These are phyloP conservation scores for Hypoxylon intermedium DNA, from an alignment of 495 filamentous ascomycete genomes.

Conservation along the genomic window DNA sequence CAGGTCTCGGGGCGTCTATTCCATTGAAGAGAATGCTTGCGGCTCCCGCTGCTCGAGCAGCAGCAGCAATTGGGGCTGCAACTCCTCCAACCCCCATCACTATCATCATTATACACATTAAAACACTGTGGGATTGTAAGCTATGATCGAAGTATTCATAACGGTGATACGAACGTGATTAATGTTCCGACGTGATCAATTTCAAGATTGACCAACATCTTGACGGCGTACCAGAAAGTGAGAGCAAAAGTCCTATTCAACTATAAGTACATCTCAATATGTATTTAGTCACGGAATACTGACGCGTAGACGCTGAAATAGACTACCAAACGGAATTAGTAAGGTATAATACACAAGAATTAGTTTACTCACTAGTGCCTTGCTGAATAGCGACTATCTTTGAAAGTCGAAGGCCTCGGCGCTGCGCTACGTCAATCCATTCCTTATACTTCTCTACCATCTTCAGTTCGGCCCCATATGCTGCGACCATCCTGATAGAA, in stretches of 20 bases:
- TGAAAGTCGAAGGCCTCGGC: slow-evolving; percentile 58
- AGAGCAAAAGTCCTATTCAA: slow-evolving; percentile 52
- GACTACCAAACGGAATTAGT: slow-evolving; percentile 35
- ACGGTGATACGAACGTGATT: slow-evolving; percentile 54
- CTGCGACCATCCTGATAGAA: slow-evolving; percentile 66
- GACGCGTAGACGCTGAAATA: slow-evolving; percentile 54
- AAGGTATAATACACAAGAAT: neutral
- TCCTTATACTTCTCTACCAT: slow-evolving; percentile 59
- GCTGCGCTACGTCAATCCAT: slow-evolving; percentile 65
- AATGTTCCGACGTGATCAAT: slow-evolving; percentile 54
- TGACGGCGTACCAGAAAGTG: slow-evolving; percentile 55
- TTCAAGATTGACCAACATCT: slow-evolving; percentile 36
- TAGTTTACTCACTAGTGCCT: slow-evolving; percentile 45
- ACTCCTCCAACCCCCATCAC: slow-evolving; percentile 58
- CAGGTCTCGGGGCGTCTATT: slow-evolving; percentile 60
- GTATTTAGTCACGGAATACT: slow-evolving; percentile 22
- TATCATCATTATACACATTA: slow-evolving; percentile 65
- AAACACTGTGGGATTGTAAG: slow-evolving; percentile 52
- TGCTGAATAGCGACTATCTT: slow-evolving; percentile 57
- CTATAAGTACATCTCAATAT: slow-evolving; percentile 8
- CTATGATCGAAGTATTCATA: neutral
- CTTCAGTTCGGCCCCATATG: slow-evolving; percentile 66
- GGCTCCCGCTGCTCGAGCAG: slow-evolving; percentile 59
- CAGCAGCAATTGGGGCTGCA: slow-evolving; percentile 57
- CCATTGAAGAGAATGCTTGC: slow-evolving; percentile 64